Evolutionary conservation across 2,329 filamentous ascomycete genomes (phyloP).

Genomic region (Leptosphaerulina australis): DNA sequence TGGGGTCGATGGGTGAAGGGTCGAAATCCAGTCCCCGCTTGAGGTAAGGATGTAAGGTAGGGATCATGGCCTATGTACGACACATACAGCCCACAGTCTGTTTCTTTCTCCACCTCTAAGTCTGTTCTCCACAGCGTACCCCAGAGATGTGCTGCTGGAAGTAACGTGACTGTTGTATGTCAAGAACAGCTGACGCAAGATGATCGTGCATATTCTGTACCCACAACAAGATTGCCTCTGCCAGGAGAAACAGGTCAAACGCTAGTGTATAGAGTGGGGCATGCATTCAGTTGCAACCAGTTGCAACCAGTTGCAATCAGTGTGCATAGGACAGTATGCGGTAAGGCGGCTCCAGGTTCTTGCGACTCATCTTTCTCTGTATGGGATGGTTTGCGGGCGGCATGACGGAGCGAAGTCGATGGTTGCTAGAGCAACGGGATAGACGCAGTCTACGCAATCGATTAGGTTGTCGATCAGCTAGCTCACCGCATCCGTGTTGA

Average conservation of each 20-base stretch:
- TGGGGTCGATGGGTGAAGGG: constrained; percentile 23
- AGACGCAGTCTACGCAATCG: constrained; percentile 13
- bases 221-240: background rate
- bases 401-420: constrained; percentile 10
- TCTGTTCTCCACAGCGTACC: background rate
- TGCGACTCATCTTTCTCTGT: constrained; percentile 3
- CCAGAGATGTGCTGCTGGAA: background rate
- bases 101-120: background rate
- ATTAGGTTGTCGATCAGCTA: constrained; percentile 15
- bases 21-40: constrained; percentile 35
- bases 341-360: background rate
- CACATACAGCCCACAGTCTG: background rate
- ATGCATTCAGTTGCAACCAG: constrained; percentile 1
- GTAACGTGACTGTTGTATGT: constrained; percentile 6
- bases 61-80: constrained; percentile 22
- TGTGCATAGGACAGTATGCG: constrained; percentile 15
- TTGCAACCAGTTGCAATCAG: constrained; percentile 1
- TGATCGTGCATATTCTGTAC: constrained; percentile 6
- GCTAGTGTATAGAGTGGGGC: constrained; percentile 10
- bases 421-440: constrained; percentile 22
- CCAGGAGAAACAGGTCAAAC: background rate
- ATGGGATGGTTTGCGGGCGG: constrained; percentile 15
- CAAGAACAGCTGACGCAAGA: constrained; percentile 6
- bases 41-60: constrained; percentile 32
- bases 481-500: constrained; percentile 28